Percentiles rank a stretch among this genome's conserved stretches.
Evolutionary conservation across 1,284 basidiomycete genomes (phyloP).

Genomic region (Pseudomicrostroma phylloplanum): DNA sequence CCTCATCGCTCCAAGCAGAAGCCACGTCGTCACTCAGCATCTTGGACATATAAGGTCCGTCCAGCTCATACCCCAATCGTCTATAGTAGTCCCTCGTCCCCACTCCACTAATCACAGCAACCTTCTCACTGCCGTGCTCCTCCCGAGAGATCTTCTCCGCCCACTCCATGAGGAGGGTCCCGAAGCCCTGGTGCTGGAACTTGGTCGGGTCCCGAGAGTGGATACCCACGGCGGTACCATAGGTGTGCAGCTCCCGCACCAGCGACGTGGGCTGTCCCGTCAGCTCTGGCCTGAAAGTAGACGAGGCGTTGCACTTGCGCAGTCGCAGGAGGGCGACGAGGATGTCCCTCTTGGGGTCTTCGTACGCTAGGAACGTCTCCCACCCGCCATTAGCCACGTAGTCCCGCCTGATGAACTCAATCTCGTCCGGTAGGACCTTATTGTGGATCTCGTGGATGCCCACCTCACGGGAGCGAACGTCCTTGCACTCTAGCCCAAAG

Average conservation of each 20-base stretch:
- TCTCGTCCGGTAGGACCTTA: conserved; percentile 89
- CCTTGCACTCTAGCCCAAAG: conserved; percentile 93
- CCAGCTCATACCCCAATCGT: conserved; percentile 82
- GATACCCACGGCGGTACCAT: conserved; percentile 94
- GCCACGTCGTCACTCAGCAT: not conserved
- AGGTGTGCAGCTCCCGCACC: conserved; percentile 95
- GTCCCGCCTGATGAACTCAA: conserved; percentile 93
- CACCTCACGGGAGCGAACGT: conserved; percentile 96
- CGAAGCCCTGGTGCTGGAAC: conserved; percentile 69
- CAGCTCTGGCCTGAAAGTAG: conserved; percentile 91
- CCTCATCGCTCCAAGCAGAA: conserved; percentile 3
- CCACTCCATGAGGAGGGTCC: conserved; percentile 96
- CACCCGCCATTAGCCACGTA: conserved; percentile 91
- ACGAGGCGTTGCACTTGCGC: conserved; percentile 89
- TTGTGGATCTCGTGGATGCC: conserved; percentile 98
- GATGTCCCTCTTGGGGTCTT: conserved; percentile 94
- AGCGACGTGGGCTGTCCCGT: conserved; percentile 78
- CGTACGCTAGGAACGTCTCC: conserved; percentile 99
- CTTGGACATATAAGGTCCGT: conserved; percentile 66
- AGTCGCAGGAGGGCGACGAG: conserved; percentile 86
- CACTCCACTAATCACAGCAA: conserved; percentile 94
- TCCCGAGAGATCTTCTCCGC: conserved; percentile 96
- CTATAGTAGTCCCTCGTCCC: conserved; percentile 92
- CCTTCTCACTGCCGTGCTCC: conserved; percentile 87
- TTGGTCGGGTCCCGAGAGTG: conserved; percentile 96